Conservation (phyloP, 768 basidiomycete species). For the Russula vinacea region DNA sequence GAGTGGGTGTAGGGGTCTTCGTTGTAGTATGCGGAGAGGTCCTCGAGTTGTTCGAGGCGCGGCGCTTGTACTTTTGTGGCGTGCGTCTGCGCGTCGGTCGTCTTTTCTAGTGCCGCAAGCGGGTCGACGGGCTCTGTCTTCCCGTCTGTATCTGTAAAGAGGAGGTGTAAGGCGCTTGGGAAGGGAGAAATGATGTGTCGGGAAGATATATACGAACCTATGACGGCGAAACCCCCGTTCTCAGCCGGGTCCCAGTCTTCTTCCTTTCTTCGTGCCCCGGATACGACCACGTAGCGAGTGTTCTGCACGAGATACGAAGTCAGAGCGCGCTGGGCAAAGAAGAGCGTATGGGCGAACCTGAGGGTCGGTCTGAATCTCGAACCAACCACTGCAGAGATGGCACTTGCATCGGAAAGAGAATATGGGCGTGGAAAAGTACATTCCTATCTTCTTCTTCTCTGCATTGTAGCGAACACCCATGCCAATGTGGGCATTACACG, state of each 20-base stretch:
- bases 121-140: conserved; percentile 70
- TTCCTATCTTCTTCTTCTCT: conserved; percentile 95
- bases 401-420: conserved; percentile 97
- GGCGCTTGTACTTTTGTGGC: conserved; percentile 72
- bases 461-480: conserved; percentile 99
- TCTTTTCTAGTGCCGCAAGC: conserved; percentile 85
- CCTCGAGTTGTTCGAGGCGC: conserved; percentile 76
- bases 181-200: not conserved
- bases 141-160: conserved; percentile 60
- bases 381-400: conserved; percentile 94
- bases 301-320: conserved; percentile 53
- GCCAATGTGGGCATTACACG: conserved; percentile 95
- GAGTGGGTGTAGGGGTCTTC: conserved; percentile 86
- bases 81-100: conserved; percentile 68
- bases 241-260: conserved; percentile 98
- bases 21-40: conserved; percentile 72
- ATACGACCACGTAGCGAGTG: conserved; percentile 87
- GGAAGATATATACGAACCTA: conserved; percentile 50
- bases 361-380: conserved; percentile 96
- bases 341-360: conserved; percentile 52
- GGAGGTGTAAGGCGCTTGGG: not conserved
- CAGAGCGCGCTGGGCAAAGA: not conserved
- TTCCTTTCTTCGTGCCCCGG: conserved; percentile 91
- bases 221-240: conserved; percentile 87
- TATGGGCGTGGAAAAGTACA: conserved; percentile 92